Conservation (phyloP, 2,329 filamentous ascomycete genomes). For the Didymella arachidicola region DNA sequence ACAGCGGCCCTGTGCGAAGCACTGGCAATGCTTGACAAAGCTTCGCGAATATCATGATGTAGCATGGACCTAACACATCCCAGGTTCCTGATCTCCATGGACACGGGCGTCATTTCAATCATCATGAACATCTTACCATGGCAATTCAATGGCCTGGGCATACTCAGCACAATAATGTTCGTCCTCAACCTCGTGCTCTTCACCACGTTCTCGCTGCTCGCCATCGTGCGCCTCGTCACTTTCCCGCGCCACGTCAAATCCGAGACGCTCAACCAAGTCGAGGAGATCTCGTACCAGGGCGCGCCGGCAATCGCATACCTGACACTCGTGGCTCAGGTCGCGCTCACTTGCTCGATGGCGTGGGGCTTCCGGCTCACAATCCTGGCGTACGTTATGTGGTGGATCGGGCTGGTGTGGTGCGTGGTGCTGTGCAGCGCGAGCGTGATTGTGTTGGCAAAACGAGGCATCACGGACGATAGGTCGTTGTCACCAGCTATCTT, state of each 20-base stretch:
- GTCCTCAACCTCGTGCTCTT: constrained; percentile 30
- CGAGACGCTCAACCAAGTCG: constrained; percentile 63
- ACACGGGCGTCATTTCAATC: constrained; percentile 67
- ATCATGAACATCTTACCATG: constrained; percentile 64
- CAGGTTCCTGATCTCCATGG: constrained; percentile 55
- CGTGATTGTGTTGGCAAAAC: constrained; percentile 26
- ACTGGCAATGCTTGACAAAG: constrained; percentile 8
- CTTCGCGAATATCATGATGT: not conserved
- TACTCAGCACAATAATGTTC: constrained; percentile 28
- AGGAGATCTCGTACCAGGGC: constrained; percentile 71
- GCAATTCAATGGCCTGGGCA: constrained; percentile 60
- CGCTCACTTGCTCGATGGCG: constrained; percentile 68
- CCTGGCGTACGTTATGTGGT: constrained; percentile 46
- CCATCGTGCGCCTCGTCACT: constrained; percentile 16
- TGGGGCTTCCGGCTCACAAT: constrained; percentile 69
- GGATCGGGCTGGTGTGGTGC: constrained; percentile 33
- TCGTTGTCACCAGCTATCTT: constrained; percentile 25
- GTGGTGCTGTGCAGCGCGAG: constrained; percentile 24
- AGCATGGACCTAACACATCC: not conserved
- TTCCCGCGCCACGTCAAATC: constrained; percentile 18
- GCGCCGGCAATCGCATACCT: constrained; percentile 67
- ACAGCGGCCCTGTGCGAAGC: not conserved
- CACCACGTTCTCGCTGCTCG: constrained; percentile 19
- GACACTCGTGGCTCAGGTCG: constrained; percentile 70
- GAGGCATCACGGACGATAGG: constrained; percentile 21